phyloP scores from a whole-genome alignment of 83 land plant genomes.

The Picea engelmannii region DNA sequence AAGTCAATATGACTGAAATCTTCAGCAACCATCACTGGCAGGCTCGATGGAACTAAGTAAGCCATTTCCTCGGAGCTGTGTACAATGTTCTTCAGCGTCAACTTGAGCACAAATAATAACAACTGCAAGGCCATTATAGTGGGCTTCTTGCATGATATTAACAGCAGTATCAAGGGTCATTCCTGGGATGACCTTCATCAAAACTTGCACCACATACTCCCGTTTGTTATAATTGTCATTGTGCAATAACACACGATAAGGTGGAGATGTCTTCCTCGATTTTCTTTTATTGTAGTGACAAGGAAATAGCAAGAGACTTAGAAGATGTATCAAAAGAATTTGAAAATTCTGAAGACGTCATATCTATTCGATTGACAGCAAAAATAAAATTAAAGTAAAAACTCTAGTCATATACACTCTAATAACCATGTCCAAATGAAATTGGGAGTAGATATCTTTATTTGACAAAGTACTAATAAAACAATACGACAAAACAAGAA shows the following conservation, averaged over 20 bases:
- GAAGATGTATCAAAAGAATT: neutral
- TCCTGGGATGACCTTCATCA: slow-evolving; percentile 97
- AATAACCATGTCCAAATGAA: neutral
- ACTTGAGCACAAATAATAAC: slow-evolving; percentile 89
- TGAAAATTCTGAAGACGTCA: neutral
- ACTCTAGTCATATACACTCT: neutral
- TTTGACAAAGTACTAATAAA: neutral
- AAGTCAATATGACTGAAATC: slow-evolving; percentile 18
- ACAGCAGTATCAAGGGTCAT: slow-evolving; percentile 95
- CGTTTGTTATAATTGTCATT: slow-evolving; percentile 91
- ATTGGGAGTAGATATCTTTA: slow-evolving; percentile 7
- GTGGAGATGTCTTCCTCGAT: slow-evolving; percentile 78
- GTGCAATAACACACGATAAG: slow-evolving; percentile 90
- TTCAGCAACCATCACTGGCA: slow-evolving; percentile 72
- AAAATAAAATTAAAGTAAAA: neutral
- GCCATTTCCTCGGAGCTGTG: slow-evolving; percentile 87
- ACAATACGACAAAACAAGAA: neutral
- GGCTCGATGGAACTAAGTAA: slow-evolving; percentile 97
- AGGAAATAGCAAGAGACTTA: neutral
- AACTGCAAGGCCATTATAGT: slow-evolving; percentile 84
- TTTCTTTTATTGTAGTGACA: slow-evolving; percentile 48
- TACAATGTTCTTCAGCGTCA: slow-evolving; percentile 94
- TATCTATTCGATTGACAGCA: neutral
- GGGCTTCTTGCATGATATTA: slow-evolving; percentile 98
- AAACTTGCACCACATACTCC: slow-evolving; percentile 95